A percentile compares a stretch with the other conserved stretches of the same genome.
Conservation (phyloP, 257 asterid species). For the Solanum phureja region DNA sequence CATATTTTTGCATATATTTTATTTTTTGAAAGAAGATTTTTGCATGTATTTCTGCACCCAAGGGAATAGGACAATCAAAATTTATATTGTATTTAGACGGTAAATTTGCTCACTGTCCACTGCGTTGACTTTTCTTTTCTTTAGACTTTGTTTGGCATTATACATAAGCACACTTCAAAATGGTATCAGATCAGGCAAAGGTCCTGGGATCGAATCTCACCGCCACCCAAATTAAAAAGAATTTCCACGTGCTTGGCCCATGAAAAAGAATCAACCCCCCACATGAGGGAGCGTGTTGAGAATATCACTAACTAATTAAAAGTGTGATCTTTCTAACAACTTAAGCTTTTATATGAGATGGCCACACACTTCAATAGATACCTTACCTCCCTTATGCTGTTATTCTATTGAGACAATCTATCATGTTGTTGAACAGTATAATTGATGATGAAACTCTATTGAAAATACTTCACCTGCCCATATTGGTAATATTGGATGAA, state of each 20-base stretch:
- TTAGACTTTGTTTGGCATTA: background rate
- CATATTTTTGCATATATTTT: background rate
- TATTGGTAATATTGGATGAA: slow-evolving; percentile 90
- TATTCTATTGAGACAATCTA: background rate
- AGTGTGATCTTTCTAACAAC: background rate
- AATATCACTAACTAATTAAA: background rate
- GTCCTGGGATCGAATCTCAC: background rate
- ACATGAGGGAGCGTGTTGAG: background rate
- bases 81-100: background rate
- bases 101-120: background rate
- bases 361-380: background rate
- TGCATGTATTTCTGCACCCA: background rate
- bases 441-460: slow-evolving; percentile 61
- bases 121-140: background rate
- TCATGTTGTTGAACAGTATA: slow-evolving; percentile 43
- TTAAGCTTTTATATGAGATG: background rate
- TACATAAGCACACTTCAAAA: background rate
- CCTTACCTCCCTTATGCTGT: background rate
- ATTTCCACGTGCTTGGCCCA: background rate
- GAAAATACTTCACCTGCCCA: slow-evolving; percentile 62
- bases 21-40: background rate
- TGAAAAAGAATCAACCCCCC: background rate
- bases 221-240: background rate
- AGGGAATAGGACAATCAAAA: background rate
- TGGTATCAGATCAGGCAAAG: background rate